A percentile compares a stretch with the other conserved stretches of the same genome.
phyloP scores from a whole-genome alignment of 768 basidiomycete genomes.

The Mycena rebaudengoi region DNA sequence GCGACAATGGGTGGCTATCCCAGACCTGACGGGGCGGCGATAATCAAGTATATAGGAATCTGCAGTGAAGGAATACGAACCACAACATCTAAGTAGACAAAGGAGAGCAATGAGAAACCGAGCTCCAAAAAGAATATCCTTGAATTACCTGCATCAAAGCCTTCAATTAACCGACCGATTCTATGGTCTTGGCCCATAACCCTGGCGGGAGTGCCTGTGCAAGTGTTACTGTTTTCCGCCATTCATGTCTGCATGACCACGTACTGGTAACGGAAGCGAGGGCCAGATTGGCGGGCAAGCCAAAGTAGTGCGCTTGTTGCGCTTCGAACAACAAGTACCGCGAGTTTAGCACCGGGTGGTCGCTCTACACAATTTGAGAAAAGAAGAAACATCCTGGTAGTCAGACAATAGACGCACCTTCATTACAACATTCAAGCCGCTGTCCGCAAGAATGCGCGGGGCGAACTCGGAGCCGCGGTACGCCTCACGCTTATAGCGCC shows the following conservation, averaged over 20 bases:
- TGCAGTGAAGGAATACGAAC: neutral
- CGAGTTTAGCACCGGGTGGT: conserved; percentile 66
- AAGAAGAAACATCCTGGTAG: neutral
- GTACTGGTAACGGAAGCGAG: conserved; percentile 70
- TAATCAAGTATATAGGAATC: conserved; percentile 48
- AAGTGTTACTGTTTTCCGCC: conserved; percentile 68
- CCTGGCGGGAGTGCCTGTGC: conserved; percentile 27
- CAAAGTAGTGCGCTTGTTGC: conserved; percentile 73
- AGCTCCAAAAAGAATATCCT: neutral
- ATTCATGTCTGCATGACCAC: conserved; percentile 65
- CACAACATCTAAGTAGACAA: neutral
- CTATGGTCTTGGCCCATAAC: neutral
- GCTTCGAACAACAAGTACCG: conserved; percentile 78
- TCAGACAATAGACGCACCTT: conserved; percentile 57
- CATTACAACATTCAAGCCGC: conserved; percentile 77
- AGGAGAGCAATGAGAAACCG: neutral
- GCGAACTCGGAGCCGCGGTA: conserved; percentile 86
- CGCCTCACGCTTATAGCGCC: conserved; percentile 57
- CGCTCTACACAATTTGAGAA: conserved; percentile 45
- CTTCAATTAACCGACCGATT: conserved; percentile 37
- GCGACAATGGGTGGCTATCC: conserved; percentile 79
- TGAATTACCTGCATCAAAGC: conserved; percentile 72
- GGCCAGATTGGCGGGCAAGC: conserved; percentile 64
- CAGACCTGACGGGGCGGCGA: too few species aligned
- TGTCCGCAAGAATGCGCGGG: conserved; percentile 75